Conservation (phyloP, 2,329 filamentous ascomycete species). For the Neoscytalidium dimidiatum region DNA sequence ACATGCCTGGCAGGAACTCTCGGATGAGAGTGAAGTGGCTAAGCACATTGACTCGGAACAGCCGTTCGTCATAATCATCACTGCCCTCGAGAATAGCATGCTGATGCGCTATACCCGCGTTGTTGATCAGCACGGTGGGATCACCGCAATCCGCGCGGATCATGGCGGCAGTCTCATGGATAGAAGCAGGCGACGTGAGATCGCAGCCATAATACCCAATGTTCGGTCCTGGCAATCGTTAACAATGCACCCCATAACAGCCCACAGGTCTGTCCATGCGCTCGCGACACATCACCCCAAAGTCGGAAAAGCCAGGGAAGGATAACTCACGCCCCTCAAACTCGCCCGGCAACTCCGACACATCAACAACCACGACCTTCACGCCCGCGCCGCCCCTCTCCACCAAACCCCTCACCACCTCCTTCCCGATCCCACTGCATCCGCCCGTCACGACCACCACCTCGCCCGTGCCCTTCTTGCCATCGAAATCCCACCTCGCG, state of each 20-base stretch:
- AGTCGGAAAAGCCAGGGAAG: neutral
- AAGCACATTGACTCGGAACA: constrained; percentile 34
- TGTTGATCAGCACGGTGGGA: constrained; percentile 34
- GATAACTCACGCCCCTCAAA: constrained; percentile 25
- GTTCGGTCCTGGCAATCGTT: constrained; percentile 21
- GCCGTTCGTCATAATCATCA: constrained; percentile 29
- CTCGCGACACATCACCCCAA: neutral
- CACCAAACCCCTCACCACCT: constrained; percentile 32
- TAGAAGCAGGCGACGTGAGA: constrained; percentile 24
- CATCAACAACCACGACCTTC: constrained; percentile 29
- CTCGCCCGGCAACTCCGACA: constrained; percentile 28
- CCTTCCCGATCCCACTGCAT: constrained; percentile 32
- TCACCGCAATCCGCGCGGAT: constrained; percentile 28
- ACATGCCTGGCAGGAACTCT: constrained; percentile 34
- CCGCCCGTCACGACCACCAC: constrained; percentile 33
- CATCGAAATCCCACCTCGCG: constrained; percentile 9
- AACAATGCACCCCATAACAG: neutral
- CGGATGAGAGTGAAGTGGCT: constrained; percentile 32
- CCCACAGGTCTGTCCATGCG: no score
- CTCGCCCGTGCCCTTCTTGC: constrained; percentile 21
- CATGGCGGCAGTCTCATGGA: constrained; percentile 26
- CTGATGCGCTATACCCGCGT: constrained; percentile 30
- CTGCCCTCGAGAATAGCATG: constrained; percentile 24
- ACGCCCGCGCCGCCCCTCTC: constrained; percentile 47
- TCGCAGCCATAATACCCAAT: constrained; percentile 33